Conservation (phyloP, 2,329 filamentous ascomycete genomes). For the Hypoxylon sp. region DNA sequence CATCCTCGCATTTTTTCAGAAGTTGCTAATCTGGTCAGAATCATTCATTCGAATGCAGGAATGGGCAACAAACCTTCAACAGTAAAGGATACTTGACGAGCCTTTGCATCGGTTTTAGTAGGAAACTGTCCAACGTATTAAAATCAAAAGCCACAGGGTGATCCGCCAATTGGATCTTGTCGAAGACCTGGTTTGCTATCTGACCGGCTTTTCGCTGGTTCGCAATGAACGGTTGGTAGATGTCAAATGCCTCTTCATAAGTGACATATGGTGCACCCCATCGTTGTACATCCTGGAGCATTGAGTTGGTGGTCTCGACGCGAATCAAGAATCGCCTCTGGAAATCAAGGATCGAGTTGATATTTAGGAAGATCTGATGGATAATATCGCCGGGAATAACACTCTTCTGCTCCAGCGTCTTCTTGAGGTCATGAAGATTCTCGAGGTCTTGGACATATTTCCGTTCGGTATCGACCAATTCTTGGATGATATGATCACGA, state of each 20-base stretch:
- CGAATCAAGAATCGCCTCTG: constrained; percentile 94
- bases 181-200: constrained; percentile 85
- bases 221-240: constrained; percentile 97
- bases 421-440: constrained; percentile 92
- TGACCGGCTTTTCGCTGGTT: constrained; percentile 93
- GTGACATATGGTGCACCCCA: constrained; percentile 94
- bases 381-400: constrained; percentile 89
- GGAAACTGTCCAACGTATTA: constrained; percentile 88
- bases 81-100: constrained; percentile 94
- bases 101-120: constrained; percentile 96
- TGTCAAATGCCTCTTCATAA: constrained; percentile 87
- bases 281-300: constrained; percentile 80
- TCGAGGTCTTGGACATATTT: constrained; percentile 98
- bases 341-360: constrained; percentile 94
- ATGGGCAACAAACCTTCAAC: constrained; percentile 71
- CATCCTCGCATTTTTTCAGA: constrained; percentile 80
- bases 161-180: constrained; percentile 82
- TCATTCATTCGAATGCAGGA: background rate
- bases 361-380: constrained; percentile 95
- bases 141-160: constrained; percentile 87
- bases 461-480: constrained; percentile 93
- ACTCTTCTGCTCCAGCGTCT: constrained; percentile 86
- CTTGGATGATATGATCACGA: constrained; percentile 88
- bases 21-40: constrained; percentile 73
- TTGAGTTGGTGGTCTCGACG: constrained; percentile 93